Evolutionary conservation across 1,139 yeast genomes (phyloP), one percentile per base, ranked within the genome.

Genomic region (Nakaseomyces bracarensis): DNA sequence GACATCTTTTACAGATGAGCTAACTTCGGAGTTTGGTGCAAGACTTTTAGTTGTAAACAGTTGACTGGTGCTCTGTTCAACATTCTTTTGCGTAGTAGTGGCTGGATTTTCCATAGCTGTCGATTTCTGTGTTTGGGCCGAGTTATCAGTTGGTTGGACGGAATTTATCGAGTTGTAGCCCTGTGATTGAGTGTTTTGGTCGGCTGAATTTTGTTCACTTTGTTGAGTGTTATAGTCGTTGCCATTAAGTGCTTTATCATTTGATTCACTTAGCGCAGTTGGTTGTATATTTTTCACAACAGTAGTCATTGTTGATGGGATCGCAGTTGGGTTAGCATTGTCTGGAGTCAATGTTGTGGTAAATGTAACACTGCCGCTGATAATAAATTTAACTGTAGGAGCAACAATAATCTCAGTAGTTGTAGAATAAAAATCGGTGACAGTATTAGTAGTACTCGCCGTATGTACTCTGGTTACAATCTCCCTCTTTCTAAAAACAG

Each of bases 361-460:
- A 50, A 70, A 76, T 30, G 83, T 76, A 28, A 67, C 74, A 46
- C 76, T 82, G 55, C 76, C 74, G 34, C 82, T 75, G 43, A 81
- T 70, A 38, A 79, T 67, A 34, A 78, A 67, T 56, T 79, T 76
- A 25, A 81, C 86, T n/a, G 85, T 77, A 40, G 87, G 85, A 44
- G 81, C 74, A 46, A 72, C 68, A 22, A 74, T 66, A 8, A 82
- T 72, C 35, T 78, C 71, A 4, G 82, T 77, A 7, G 79, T 74
- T 1, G 83, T 78, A 18, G 77, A 69, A 49, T 68, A 68, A 18
- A 76, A 71, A 43, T 71, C 65, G 1, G 78, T 72, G 13, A 69
- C 67, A 2, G 82, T 77, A 21, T 55, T 50, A 6, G 76, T 76
- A 3, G 73, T 68, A 23, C 65, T 69, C n/a, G 85, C 86, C 21